Conservation (phyloP, 257 asterid genomes). For the Hygrophila difformis region DNA sequence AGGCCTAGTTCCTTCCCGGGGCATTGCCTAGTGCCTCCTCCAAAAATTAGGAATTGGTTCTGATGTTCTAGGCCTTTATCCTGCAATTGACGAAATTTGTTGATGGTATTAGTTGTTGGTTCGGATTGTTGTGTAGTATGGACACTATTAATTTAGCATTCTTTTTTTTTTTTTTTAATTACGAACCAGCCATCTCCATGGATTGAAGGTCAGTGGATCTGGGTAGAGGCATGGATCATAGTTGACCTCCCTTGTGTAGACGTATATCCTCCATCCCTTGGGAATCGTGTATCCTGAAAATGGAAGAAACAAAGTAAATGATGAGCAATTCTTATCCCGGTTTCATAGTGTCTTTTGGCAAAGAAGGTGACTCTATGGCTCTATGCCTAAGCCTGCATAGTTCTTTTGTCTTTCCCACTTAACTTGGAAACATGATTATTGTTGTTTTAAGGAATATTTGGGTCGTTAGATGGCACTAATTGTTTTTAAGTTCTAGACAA, state of each 20-base stretch:
- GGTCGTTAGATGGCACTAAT: background rate
- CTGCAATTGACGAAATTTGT: conserved; percentile 25
- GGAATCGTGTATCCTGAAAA: conserved; percentile 80
- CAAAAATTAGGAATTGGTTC: conserved; percentile 69
- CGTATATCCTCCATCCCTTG: conserved; percentile 86
- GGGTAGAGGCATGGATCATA: conserved; percentile 81
- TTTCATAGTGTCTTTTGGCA: background rate
- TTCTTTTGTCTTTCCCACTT: no score
- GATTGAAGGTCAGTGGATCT: conserved; percentile 80
- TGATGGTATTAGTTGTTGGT: conserved; percentile 4
- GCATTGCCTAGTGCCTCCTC: conserved; percentile 97
- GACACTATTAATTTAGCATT: background rate
- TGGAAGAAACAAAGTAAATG: conserved; percentile 1
- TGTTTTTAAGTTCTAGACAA: conserved; percentile 17
- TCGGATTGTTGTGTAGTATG: background rate
- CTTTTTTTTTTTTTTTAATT: conserved; percentile 13
- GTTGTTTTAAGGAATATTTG: no score
- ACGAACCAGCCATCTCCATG: conserved; percentile 99
- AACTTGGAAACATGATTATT: no score
- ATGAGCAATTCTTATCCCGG: conserved; percentile 7
- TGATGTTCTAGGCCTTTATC: conserved; percentile 63
- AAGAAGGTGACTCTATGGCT: background rate
- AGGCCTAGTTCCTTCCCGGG: conserved; percentile 98
- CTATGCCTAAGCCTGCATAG: no score
- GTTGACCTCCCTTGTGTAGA: conserved; percentile 65